Percentiles rank a stretch among this genome's conserved stretches.
These are phyloP conservation scores for Gorgonomyces haynaldii DNA, from an alignment of 192 early-diverging fungal species.

Conservation along the genomic window DNA sequence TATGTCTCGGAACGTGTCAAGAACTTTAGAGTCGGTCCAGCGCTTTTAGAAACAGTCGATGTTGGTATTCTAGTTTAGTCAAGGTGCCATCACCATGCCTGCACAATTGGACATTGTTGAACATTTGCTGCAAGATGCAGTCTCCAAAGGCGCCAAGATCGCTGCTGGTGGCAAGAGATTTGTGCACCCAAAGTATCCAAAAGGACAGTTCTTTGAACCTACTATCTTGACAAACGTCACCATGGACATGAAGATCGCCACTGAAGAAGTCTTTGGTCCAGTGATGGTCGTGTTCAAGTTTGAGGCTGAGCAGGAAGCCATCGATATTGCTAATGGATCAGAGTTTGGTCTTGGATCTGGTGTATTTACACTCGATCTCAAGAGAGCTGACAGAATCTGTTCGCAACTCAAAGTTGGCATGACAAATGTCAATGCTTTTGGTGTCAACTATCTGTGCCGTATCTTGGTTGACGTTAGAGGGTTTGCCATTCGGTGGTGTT, in stretches of 20 bases:
- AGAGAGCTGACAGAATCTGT: conserved; percentile 39
- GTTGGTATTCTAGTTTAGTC: too few species aligned
- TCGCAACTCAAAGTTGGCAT: conserved; percentile 57
- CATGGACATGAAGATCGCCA: conserved; percentile 51
- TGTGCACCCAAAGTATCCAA: too few species aligned
- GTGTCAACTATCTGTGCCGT: conserved; percentile 69
- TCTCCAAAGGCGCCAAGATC: too few species aligned
- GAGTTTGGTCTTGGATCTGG: conserved; percentile 72
- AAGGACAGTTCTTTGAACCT: conserved; percentile 37
- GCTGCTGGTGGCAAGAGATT: too few species aligned
- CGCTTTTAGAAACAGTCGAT: conserved; percentile 55
- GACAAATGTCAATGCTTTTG: conserved; percentile 78
- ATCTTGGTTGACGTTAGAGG: too few species aligned
- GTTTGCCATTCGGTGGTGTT: conserved; percentile 24
- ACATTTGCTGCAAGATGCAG: too few species aligned
- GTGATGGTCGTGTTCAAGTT: conserved; percentile 42
- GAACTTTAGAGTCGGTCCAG: conserved; percentile 52
- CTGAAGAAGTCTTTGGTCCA: conserved; percentile 87
- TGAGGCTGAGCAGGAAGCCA: conserved; percentile 61
- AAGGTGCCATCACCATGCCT: too few species aligned
- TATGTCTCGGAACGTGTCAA: conserved; percentile 45
- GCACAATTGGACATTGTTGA: too few species aligned
- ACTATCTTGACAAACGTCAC: conserved; percentile 51
- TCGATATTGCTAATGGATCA: conserved; percentile 65
- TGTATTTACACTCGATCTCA: too few species aligned